Conservation (phyloP, 2,329 filamentous ascomycete genomes). For the Pestalotiopsis sp. region DNA sequence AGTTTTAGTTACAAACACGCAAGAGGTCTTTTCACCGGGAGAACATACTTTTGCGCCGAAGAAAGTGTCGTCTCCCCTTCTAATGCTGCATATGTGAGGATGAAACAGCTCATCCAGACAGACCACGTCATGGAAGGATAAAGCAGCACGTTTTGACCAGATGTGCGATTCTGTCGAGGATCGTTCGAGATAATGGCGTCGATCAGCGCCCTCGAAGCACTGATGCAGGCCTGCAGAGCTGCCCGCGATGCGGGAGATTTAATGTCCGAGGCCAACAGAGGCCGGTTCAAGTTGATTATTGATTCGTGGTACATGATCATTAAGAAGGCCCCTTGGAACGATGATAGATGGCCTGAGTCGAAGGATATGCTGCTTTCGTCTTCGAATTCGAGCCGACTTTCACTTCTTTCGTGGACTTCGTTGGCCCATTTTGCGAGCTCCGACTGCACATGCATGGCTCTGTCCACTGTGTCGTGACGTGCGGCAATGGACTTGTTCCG, state of each 20-base stretch:
- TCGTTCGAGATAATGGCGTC: conserved; percentile 15
- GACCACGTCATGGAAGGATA: conserved; percentile 24
- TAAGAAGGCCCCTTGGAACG: conserved; percentile 13
- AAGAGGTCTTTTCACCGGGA: background rate
- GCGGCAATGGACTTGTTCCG: conserved; percentile 18
- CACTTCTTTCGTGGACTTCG: conserved; percentile 15
- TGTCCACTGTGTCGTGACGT: conserved; percentile 17
- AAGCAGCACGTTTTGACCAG: conserved; percentile 10
- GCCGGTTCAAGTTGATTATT: conserved; percentile 19
- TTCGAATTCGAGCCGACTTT: conserved; percentile 11
- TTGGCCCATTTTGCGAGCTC: conserved; percentile 18
- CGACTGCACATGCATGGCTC: conserved; percentile 18
- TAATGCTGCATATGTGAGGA: conserved; percentile 20
- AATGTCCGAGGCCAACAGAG: conserved; percentile 18
- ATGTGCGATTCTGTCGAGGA: conserved; percentile 5
- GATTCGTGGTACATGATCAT: conserved; percentile 19
- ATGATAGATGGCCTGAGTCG: background rate
- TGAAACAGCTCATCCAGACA: conserved; percentile 23
- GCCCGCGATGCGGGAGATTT: conserved; percentile 19
- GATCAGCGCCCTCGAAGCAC: conserved; percentile 19
- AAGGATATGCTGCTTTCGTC: background rate
- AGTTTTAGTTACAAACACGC: background rate
- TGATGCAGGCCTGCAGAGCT: conserved; percentile 21
- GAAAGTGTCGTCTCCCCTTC: conserved; percentile 17
- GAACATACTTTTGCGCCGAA: conserved; percentile 15